Conservation (phyloP, 768 basidiomycete species). For the Cyclocybe aegerita region DNA sequence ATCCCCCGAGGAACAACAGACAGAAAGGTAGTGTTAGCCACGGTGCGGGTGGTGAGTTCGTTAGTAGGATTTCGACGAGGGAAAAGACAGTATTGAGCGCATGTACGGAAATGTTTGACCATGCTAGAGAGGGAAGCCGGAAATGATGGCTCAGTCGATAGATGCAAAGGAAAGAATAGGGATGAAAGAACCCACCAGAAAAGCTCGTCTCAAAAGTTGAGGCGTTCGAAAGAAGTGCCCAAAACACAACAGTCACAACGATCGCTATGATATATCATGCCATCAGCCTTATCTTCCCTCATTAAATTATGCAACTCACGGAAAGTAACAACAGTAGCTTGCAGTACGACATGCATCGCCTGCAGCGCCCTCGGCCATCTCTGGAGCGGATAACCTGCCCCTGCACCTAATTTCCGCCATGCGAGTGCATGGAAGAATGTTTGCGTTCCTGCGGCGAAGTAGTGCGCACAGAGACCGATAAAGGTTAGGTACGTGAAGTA, state of each 20-base stretch:
- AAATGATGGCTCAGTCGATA: neutral
- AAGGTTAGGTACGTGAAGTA: constrained; percentile 68
- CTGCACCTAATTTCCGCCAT: constrained; percentile 17
- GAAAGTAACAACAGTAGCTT: constrained; percentile 49
- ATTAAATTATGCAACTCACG: constrained; percentile 13
- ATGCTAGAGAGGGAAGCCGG: constrained; percentile 33
- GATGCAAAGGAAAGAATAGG: neutral
- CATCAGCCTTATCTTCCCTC: too few species aligned
- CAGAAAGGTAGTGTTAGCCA: constrained; percentile 50
- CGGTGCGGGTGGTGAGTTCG: constrained; percentile 49
- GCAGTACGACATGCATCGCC: constrained; percentile 53
- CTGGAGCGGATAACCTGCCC: constrained; percentile 52
- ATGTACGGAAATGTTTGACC: constrained; percentile 61
- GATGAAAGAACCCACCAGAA: constrained; percentile 30
- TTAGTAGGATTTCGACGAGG: constrained; percentile 56
- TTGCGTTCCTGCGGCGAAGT: constrained; percentile 57
- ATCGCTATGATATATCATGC: constrained; percentile 42
- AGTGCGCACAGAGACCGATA: constrained; percentile 62
- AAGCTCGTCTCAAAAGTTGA: constrained; percentile 39
- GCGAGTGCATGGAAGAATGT: constrained; percentile 40
- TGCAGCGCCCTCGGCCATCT: constrained; percentile 57
- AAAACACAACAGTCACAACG: constrained; percentile 63
- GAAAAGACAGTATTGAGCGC: constrained; percentile 57
- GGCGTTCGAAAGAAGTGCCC: constrained; percentile 50
- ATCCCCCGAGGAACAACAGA: constrained; percentile 50